phyloP scores from a whole-genome alignment of 2,329 filamentous ascomycete genomes.

The Periconia macrospinosa region DNA sequence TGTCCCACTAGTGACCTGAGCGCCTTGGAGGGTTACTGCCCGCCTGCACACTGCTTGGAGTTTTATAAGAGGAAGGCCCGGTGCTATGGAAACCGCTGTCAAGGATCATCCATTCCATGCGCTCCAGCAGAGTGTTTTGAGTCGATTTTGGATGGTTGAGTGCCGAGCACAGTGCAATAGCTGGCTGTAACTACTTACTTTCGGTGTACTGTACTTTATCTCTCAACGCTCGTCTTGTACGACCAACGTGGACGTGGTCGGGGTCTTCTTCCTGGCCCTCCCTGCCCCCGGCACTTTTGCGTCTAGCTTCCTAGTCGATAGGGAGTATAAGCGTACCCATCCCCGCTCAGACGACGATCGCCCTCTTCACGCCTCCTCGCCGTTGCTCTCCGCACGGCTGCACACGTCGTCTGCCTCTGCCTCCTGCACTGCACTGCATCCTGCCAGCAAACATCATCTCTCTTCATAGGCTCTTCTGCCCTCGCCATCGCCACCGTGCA shows the following conservation, averaged over 20 bases:
- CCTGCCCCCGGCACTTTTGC: conserved; percentile 34
- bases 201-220: conserved; percentile 25
- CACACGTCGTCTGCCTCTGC: conserved; percentile 20
- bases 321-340: conserved; percentile 29
- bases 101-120: conserved; percentile 28
- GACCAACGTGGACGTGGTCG: conserved; percentile 22
- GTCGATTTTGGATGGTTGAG: conserved; percentile 25
- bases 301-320: conserved; percentile 34
- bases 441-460: conserved; percentile 17
- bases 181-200: conserved; percentile 25
- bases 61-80: conserved; percentile 33
- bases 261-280: conserved; percentile 22
- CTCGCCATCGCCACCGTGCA: conserved; percentile 1
- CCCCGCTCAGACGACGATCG: conserved; percentile 37
- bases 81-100: conserved; percentile 29
- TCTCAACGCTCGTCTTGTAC: conserved; percentile 29
- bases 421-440: conserved; percentile 5
- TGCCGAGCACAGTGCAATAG: conserved; percentile 26
- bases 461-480: conserved; percentile 8
- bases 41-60: conserved; percentile 29
- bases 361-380: conserved; percentile 26
- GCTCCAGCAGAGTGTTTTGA: conserved; percentile 28
- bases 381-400: conserved; percentile 21
- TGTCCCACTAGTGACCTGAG: conserved; percentile 31
- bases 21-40: conserved; percentile 30